A percentile compares a stretch with the other conserved stretches of the same genome.
Evolutionary conservation across 148 eudicot genomes (phyloP).

Genomic region (Camellia granthamiana): DNA sequence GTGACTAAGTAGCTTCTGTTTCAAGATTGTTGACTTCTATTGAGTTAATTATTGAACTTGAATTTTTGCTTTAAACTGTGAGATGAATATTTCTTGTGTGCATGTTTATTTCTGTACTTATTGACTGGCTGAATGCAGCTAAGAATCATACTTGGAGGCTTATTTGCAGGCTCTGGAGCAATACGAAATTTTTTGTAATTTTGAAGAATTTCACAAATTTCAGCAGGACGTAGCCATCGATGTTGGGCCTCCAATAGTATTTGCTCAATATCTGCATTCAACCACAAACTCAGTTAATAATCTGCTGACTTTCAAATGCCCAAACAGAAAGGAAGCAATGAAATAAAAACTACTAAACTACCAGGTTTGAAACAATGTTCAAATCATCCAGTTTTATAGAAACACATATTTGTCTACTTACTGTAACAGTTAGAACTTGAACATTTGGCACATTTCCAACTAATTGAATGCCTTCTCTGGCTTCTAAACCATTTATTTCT

Average conservation of each 20-base stretch:
- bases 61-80: too few relatives aligned
- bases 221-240: constrained; percentile 85
- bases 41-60: too few relatives aligned
- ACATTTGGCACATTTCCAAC: not conserved
- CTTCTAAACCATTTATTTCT: not conserved
- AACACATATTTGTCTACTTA: not conserved
- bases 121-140: not conserved
- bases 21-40: too few relatives aligned
- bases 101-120: not conserved
- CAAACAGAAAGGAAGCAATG: not conserved
- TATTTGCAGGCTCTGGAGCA: constrained; percentile 63
- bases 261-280: constrained; percentile 62
- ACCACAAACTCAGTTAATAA: constrained; percentile 15
- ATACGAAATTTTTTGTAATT: constrained; percentile 52
- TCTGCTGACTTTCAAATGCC: not conserved
- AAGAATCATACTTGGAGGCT: constrained; percentile 60
- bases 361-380: not conserved
- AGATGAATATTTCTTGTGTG: not conserved
- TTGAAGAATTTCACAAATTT: constrained; percentile 74
- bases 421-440: not conserved
- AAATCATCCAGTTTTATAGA: not conserved
- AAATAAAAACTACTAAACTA: not conserved
- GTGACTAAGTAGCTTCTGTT: too few relatives aligned
- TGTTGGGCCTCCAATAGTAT: constrained; percentile 67
- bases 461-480: not conserved